Conservation (phyloP, 2,329 filamentous ascomycete genomes). For the Acrodontium crateriforme region DNA sequence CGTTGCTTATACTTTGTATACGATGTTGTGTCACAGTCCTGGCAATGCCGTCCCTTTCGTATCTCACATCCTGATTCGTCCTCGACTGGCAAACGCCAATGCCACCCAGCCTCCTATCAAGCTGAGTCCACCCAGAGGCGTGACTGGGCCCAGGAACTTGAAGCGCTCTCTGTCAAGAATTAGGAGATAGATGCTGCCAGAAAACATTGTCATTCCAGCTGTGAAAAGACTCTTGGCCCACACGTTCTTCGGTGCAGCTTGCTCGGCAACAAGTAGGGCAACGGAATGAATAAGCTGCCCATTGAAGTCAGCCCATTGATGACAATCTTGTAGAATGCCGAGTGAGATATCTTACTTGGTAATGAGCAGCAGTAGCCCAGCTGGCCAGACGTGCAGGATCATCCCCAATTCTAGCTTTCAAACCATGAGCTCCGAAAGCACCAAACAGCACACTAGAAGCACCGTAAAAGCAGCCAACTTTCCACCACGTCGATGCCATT, state of each 20-base stretch:
- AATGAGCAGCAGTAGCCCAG: constrained; percentile 53
- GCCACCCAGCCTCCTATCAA: constrained; percentile 52
- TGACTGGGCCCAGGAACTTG: constrained; percentile 48
- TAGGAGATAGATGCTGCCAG: constrained; percentile 50
- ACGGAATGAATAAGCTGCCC: constrained; percentile 47
- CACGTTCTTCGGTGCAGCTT: constrained; percentile 36
- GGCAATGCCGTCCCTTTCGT: no score
- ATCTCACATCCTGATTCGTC: no score
- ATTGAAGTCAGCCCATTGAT: not conserved
- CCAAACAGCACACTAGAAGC: constrained; percentile 47
- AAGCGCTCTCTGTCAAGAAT: constrained; percentile 48
- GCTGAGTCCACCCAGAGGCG: constrained; percentile 49
- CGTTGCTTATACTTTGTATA: no score
- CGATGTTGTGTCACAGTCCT: no score
- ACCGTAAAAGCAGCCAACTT: constrained; percentile 48
- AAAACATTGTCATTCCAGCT: constrained; percentile 54
- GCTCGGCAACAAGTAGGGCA: constrained; percentile 42
- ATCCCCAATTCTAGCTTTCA: constrained; percentile 43
- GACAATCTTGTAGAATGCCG: no score
- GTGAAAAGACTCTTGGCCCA: constrained; percentile 44
- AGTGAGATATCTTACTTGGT: constrained; percentile 38
- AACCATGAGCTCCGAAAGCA: constrained; percentile 54
- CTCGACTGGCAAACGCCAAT: constrained; percentile 27
- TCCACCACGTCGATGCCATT: no score
- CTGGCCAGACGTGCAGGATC: constrained; percentile 46